Conservation (phyloP, 768 basidiomycete species). For the Artomyces pyxidatus region DNA sequence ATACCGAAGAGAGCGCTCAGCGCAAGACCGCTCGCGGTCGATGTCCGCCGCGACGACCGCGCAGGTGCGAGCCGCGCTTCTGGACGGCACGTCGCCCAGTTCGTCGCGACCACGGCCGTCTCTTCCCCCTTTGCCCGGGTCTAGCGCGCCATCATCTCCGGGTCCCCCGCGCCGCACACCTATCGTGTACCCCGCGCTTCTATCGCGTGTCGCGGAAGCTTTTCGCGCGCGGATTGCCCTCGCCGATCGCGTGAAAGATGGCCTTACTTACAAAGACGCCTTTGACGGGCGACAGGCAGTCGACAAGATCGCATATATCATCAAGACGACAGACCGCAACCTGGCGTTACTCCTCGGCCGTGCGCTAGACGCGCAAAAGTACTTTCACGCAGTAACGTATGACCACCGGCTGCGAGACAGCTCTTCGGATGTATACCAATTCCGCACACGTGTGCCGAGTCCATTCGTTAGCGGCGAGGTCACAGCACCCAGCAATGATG, state of each 20-base stretch:
- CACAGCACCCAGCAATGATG: conserved; percentile 27
- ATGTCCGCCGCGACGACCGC: conserved; percentile 54
- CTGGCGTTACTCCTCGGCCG: conserved; percentile 91
- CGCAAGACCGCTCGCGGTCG: conserved; percentile 69
- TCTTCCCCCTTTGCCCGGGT: conserved; percentile 18
- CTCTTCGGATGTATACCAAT: conserved; percentile 86
- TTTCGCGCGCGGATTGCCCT: conserved; percentile 78
- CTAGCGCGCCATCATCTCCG: conserved; percentile 22
- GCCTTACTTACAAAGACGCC: conserved; percentile 90
- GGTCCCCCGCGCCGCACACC: conserved; percentile 46
- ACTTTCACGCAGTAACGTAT: conserved; percentile 98
- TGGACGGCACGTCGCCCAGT: conserved; percentile 17
- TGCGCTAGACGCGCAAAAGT: conserved; percentile 95
- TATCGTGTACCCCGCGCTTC: conserved; percentile 88
- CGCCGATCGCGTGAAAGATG: conserved; percentile 84
- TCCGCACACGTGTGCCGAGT: conserved; percentile 73
- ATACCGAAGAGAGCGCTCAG: conserved; percentile 49
- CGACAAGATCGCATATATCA: conserved; percentile 94
- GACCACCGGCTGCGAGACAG: conserved; percentile 93
- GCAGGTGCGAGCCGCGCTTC: conserved; percentile 40
- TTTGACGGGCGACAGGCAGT: conserved; percentile 98
- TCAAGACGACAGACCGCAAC: conserved; percentile 97
- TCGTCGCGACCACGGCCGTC: conserved; percentile 28
- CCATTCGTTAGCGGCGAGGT: conserved; percentile 78
- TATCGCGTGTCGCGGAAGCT: conserved; percentile 90